Evolutionary conservation across 805 yeast genomes (phyloP).

Genomic region (Candida boleticola): DNA sequence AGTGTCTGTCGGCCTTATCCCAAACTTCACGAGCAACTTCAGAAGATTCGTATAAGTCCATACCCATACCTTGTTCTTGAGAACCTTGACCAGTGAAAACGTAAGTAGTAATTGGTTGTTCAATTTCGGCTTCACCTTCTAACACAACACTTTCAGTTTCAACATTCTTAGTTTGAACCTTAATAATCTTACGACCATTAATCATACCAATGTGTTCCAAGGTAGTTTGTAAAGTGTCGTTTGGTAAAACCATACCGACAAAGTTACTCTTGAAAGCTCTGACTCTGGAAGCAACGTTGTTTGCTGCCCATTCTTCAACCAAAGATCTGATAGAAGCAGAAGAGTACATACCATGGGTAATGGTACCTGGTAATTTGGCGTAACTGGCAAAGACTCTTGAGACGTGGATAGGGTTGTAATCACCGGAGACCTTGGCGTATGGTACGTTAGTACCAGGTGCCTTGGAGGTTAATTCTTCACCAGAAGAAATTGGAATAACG

Average conservation of each 20-base stretch:
- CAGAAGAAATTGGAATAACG: constrained; percentile 77
- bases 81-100: constrained; percentile 99
- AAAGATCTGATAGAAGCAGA: constrained; percentile 92
- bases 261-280: constrained; percentile 89
- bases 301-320: constrained; percentile 98
- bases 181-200: constrained; percentile 96
- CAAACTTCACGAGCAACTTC: constrained; percentile 93
- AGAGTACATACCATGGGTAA: constrained; percentile 98
- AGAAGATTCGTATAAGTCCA: constrained; percentile 91
- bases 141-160: constrained; percentile 78
- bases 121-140: constrained; percentile 96
- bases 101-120: constrained; percentile 94
- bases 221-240: constrained; percentile 80
- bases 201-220: constrained; percentile 98
- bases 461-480: constrained; percentile 61
- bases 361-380: constrained; percentile 94
- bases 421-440: constrained; percentile 96
- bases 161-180: constrained; percentile 83
- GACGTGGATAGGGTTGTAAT: constrained; percentile 97
- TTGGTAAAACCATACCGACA: constrained; percentile 97
- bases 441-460: constrained; percentile 97
- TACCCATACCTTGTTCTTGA: constrained; percentile 99
- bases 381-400: constrained; percentile 91
- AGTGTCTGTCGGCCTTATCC: constrained; percentile 97
- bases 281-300: constrained; percentile 92